Evolutionary conservation across 176 grass and related monocot genomes (phyloP).

Genomic region (Saccharum officinarum): DNA sequence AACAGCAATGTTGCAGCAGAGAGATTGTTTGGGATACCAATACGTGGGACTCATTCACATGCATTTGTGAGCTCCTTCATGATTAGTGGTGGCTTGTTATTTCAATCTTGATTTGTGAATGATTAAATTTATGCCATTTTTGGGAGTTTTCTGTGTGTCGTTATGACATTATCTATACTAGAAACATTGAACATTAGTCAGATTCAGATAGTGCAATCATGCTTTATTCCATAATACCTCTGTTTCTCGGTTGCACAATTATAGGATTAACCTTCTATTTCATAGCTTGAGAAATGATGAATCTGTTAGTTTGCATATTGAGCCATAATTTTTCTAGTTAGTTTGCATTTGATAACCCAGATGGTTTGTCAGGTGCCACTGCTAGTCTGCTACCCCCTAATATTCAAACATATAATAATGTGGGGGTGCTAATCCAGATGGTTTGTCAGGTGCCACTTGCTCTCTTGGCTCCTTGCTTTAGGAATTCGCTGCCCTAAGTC

Average conservation of each 20-base stretch:
- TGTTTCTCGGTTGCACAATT: background rate
- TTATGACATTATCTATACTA: background rate
- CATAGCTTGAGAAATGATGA: background rate
- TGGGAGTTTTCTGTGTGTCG: background rate
- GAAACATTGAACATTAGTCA: background rate
- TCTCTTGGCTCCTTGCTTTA: too few relatives aligned
- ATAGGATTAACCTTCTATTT: slow-evolving; percentile 2
- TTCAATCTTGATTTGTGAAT: slow-evolving; percentile 17
- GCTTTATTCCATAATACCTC: background rate
- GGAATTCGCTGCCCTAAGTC: too few relatives aligned
- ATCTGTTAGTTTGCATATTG: background rate
- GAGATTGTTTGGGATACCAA: slow-evolving; percentile 93
- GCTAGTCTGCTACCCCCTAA: background rate
- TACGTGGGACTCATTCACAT: slow-evolving; percentile 98
- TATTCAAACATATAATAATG: slow-evolving; percentile 26
- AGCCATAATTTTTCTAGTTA: background rate
- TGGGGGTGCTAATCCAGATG: background rate
- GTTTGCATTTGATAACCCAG: background rate
- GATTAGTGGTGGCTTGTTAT: slow-evolving; percentile 45
- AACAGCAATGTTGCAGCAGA: slow-evolving; percentile 92
- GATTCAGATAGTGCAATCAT: background rate
- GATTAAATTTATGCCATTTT: background rate
- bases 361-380: background rate
- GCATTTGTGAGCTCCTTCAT: slow-evolving; percentile 96
- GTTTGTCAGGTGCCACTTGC: too few relatives aligned